phyloP scores from a whole-genome alignment of 352 stramenopile species.

The Aphanomyces cochlioides region DNA sequence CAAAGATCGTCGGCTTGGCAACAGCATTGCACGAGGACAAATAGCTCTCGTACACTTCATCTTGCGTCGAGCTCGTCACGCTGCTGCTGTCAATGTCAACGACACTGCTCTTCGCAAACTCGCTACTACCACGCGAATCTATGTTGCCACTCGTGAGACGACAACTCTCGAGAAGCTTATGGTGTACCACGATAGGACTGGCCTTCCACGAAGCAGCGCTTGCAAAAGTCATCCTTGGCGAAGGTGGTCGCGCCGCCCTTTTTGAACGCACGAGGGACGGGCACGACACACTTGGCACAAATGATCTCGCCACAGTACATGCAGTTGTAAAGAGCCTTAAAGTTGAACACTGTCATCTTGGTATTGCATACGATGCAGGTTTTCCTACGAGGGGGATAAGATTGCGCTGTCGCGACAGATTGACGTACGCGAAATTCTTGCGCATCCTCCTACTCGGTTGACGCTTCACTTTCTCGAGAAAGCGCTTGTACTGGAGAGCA shows the following conservation, averaged over 20 bases:
- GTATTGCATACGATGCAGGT: conserved; percentile 11
- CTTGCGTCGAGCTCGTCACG: conserved; percentile 2
- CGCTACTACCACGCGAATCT: neutral
- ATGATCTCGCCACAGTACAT: conserved; percentile 20
- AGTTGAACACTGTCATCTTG: conserved; percentile 10
- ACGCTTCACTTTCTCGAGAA: conserved; percentile 1
- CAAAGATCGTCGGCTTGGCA: neutral
- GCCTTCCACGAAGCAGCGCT: conserved; percentile 20
- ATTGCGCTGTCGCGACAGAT: neutral
- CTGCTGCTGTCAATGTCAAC: neutral
- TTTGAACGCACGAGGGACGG: neutral
- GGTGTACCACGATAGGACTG: neutral
- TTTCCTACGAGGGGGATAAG: conserved; percentile 3
- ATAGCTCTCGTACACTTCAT: conserved; percentile 5
- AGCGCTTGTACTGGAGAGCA: conserved; percentile 19
- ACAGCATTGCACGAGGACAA: conserved; percentile 2
- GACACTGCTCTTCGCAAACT: neutral
- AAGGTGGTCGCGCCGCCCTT: neutral
- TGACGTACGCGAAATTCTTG: conserved; percentile 10
- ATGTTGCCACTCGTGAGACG: neutral
- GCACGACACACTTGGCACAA: conserved; percentile 15
- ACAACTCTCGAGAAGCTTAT: too few relatives aligned
- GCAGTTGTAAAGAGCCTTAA: conserved; percentile 27
- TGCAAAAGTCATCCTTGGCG: conserved; percentile 22
- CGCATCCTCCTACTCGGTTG: neutral